These are phyloP conservation scores for Fusarium solani-melongenae DNA, from an alignment of 2,329 filamentous ascomycete genomes.

Conservation along the genomic window DNA sequence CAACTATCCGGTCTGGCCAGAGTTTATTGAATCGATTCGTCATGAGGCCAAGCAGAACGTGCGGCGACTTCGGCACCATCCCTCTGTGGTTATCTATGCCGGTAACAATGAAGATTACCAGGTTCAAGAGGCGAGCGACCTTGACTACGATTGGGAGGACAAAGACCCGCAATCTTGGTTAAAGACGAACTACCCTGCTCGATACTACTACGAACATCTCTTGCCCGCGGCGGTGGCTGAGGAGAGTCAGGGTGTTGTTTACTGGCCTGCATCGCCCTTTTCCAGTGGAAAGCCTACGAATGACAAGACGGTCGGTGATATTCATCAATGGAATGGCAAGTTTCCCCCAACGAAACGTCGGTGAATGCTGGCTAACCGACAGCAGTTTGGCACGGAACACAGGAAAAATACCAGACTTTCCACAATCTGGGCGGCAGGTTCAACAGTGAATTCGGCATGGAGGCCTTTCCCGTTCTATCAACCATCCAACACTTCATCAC, in stretches of 20 bases:
- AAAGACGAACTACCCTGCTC: slow-evolving; percentile 86
- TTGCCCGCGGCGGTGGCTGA: slow-evolving; percentile 78
- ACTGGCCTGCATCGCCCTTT: slow-evolving; percentile 87
- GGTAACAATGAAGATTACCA: slow-evolving; percentile 98
- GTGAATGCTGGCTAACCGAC: not conserved
- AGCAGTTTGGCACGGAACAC: slow-evolving; percentile 86
- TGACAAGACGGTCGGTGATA: slow-evolving; percentile 85
- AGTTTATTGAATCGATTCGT: slow-evolving; percentile 73
- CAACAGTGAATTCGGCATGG: slow-evolving; percentile 95
- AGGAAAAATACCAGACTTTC: slow-evolving; percentile 92
- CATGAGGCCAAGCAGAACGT: slow-evolving; percentile 78
- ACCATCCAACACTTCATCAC: slow-evolving; percentile 84
- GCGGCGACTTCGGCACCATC: slow-evolving; percentile 82
- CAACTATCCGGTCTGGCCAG: slow-evolving; percentile 76
- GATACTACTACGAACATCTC: slow-evolving; percentile 94
- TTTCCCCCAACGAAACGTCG: not conserved
- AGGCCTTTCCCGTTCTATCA: slow-evolving; percentile 85
- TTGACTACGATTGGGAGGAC: slow-evolving; percentile 84
- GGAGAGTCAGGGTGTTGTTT: slow-evolving; percentile 76
- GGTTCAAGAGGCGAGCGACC: slow-evolving; percentile 76
- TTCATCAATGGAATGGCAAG: slow-evolving; percentile 86
- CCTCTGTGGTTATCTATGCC: slow-evolving; percentile 86
- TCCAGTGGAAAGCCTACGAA: slow-evolving; percentile 77
- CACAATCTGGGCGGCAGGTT: slow-evolving; percentile 88
- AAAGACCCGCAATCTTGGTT: slow-evolving; percentile 87